Base-by-base conservation (phyloP, 2,329 filamentous ascomycete species). In the Helotiales sp. region DNA sequence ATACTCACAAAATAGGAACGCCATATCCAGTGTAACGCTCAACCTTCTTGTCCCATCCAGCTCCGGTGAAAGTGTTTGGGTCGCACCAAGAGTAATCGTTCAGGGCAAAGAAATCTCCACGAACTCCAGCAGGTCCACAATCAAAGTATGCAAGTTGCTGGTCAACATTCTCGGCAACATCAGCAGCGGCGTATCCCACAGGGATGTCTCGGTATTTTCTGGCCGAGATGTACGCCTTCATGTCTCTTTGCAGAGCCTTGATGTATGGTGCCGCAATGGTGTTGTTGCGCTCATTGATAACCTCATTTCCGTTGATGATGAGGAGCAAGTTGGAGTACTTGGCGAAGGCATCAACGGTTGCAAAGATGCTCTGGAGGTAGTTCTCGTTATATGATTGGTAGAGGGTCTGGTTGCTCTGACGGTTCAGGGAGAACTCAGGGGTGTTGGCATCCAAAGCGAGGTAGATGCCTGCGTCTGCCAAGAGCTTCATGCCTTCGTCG, bases 401-500 rank as follows among this genome's bases (percentile, higher is more conserved):
- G 3, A 64, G 77, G 71, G 66, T 80, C 80, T 57, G 89, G 88
- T 63, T 63, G 20, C 85, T 79, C 57, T 80, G 84, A 69, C 89
- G 86, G 81, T 90, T 90, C 78, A 92, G 79, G 2, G 89, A 91
- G 82, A 91, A 91, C 70, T 86, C 83, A 69, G 89, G 89, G n/a
- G 87, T 89, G 83, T 91, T 91, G 79, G 91, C 87, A 74, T 92
- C 89, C 55, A 92, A 82, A 7, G 90, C 89, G 40, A 92, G 83
- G 83, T 92, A 92, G 81, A 92, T 92, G 70, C 89, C 89, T 69
- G 89, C 89, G 74, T 86, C 87, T 54, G 88, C 87, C 67, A 92
- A 81, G 37, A 83, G 81, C 57, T 80, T 82, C 90, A 92, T 92
- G 80, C 90, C 91, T 69, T 85, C 84, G 74, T 91, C 88, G 79